Conservation (phyloP, 2,329 filamentous ascomycete genomes). For the Rugonectria rugulosa region DNA sequence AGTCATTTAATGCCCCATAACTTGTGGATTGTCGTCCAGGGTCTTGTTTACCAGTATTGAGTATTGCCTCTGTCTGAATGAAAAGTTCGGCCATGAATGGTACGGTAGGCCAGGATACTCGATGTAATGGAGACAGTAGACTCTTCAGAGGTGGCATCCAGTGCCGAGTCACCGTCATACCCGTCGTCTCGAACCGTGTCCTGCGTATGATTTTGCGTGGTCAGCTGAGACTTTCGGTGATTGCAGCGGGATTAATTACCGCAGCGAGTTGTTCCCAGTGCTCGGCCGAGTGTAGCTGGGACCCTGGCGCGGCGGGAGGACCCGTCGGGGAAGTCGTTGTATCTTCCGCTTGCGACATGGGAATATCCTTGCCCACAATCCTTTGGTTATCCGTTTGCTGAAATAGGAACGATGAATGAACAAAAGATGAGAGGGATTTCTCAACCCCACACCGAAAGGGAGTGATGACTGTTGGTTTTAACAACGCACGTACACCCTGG, state of each 20-base stretch:
- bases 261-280: conserved; percentile 7
- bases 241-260: neutral
- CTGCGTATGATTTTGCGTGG: neutral
- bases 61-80: neutral
- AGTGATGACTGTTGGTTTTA: too few species aligned
- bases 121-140: neutral
- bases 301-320: neutral
- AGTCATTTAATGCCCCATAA: neutral
- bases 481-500: too few species aligned
- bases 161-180: neutral
- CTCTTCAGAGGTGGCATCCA: neutral
- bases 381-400: too few species aligned
- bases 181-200: neutral
- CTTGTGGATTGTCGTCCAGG: neutral
- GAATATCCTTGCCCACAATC: neutral
- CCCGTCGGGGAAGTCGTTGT: neutral
- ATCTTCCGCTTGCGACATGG: neutral
- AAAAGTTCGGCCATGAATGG: neutral
- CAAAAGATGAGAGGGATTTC: too few species aligned
- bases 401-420: too few species aligned
- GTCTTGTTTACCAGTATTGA: neutral
- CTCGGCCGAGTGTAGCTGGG: neutral
- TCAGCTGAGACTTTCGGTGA: neutral
- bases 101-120: neutral
- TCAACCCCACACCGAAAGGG: too few species aligned